These are phyloP conservation scores for Excoecaria agallocha DNA, from an alignment of 345 rosid genomes.

Conservation along the genomic window DNA sequence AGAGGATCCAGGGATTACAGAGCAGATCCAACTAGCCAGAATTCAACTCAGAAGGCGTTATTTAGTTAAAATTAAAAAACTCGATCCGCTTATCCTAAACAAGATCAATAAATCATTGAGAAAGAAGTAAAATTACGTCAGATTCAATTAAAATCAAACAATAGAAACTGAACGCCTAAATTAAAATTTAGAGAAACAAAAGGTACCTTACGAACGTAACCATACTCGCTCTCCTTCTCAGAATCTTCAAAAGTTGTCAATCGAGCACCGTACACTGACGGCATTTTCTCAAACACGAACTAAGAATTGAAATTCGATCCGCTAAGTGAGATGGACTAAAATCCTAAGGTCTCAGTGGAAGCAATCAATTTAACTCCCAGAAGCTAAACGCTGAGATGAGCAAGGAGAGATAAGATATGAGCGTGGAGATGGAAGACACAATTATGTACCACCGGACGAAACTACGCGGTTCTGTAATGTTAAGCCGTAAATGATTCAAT, in stretches of 20 bases:
- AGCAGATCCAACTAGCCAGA: conserved; percentile 4
- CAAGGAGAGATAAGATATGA: neutral
- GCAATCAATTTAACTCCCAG: neutral
- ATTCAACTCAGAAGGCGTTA: conserved; percentile 1
- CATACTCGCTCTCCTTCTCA: conserved; percentile 99
- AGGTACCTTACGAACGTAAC: conserved; percentile 89
- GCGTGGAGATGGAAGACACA: neutral
- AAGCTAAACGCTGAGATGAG: neutral
- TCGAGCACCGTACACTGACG: conserved; percentile 76
- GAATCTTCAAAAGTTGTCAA: conserved; percentile 91
- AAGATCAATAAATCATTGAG: neutral
- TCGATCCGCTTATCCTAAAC: neutral
- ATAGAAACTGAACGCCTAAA: neutral
- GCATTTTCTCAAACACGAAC: conserved; percentile 45
- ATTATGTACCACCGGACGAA: neutral
- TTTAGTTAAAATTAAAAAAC: neutral
- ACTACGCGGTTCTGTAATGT: conserved; percentile 1
- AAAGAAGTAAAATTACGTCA: neutral
- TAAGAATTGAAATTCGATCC: conserved; percentile 6
- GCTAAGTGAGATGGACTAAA: conserved; percentile 19
- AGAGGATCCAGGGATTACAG: neutral
- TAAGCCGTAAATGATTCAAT: neutral
- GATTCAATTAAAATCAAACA: neutral
- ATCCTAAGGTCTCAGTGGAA: conserved; percentile 13
- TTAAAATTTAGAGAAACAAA: neutral